Evolutionary conservation across 1,139 yeast species (phyloP), one percentile per base, ranked within the genome.

Genomic region (Oligophagozyma castellii): DNA sequence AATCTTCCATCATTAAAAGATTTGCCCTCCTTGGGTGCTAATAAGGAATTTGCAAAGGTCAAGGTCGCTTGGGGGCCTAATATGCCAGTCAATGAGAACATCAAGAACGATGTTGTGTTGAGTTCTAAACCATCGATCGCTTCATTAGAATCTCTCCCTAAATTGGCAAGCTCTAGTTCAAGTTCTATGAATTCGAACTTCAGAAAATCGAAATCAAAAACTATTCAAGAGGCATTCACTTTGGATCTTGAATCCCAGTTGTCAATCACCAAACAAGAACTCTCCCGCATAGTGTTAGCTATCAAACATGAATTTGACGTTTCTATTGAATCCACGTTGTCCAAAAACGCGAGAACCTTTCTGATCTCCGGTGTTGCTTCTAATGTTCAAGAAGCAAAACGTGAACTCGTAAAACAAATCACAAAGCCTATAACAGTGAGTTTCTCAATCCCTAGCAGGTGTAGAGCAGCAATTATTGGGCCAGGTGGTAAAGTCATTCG

Each of bases 381-480:
- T 15, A 70, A 71, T 35, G 92, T 84, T 33, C 67, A 63, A 37
- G 59, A 58, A 27, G 95, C 94, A 36, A 76, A 74, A 55, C 67
- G 84, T 38, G 79, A 79, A 42, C 68, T 92, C 33, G 67, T 79
- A 37, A 74, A 73, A 48, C 78, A 73, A 43, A 66, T 89, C 51
- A 75, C 93, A 22, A 77, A 77, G 53, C 86, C 92, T 27, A 70
- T 80, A 32, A 60, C 60, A 11, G 59, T 70, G 29, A 56, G 63
- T 23, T 68, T 89, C 49, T 56, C 63, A 26, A 71, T 89, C 33
- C 96, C 98, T 23, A 69, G 89, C 16, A 70, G 70, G 42, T 67
- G 83, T 31, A 72, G 94, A 54, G 68, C 93, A 3, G 68, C 71
- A 34, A 70, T 92, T 38, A 84, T 92, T 57, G 99, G 99, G 34